A percentile compares a stretch with the other conserved stretches of the same genome.
These are phyloP conservation scores for Clohesyomyces aquaticus DNA, from an alignment of 495 filamentous ascomycete species.

Conservation along the genomic window DNA sequence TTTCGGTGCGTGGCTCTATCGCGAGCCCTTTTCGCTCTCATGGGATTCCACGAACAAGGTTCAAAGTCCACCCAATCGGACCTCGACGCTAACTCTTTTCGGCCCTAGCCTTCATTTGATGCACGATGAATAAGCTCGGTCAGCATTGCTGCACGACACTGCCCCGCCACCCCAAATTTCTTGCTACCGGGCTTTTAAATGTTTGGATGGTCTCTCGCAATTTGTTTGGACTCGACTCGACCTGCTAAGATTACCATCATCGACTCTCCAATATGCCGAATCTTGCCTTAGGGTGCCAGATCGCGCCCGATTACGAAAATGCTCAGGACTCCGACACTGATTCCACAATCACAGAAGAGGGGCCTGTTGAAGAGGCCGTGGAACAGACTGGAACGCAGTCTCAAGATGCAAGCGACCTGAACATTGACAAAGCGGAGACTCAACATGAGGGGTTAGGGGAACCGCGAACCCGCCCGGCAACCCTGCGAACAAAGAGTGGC, in stretches of 20 bases:
- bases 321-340: conserved; percentile 2
- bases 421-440: conserved; percentile 35
- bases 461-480: conserved; percentile 10
- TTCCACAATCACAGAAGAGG: conserved; percentile 10
- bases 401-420: not conserved
- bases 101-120: not conserved
- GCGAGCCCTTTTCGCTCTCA: too few relatives aligned
- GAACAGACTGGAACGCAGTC: not conserved
- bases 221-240: not conserved
- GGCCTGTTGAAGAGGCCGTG: not conserved
- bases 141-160: not conserved
- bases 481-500: conserved; percentile 28
- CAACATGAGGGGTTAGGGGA: not conserved
- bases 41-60: too few relatives aligned
- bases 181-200: too few relatives aligned
- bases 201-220: too few relatives aligned
- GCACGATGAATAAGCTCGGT: conserved; percentile 2
- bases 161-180: not conserved
- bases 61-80: not conserved
- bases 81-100: not conserved
- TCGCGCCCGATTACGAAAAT: conserved; percentile 29
- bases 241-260: not conserved
- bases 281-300: conserved; percentile 30
- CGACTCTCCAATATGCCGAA: not conserved
- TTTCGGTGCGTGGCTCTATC: too few relatives aligned